Conservation (phyloP, 768 basidiomycete species). For the Fomitopsis pulvina region DNA sequence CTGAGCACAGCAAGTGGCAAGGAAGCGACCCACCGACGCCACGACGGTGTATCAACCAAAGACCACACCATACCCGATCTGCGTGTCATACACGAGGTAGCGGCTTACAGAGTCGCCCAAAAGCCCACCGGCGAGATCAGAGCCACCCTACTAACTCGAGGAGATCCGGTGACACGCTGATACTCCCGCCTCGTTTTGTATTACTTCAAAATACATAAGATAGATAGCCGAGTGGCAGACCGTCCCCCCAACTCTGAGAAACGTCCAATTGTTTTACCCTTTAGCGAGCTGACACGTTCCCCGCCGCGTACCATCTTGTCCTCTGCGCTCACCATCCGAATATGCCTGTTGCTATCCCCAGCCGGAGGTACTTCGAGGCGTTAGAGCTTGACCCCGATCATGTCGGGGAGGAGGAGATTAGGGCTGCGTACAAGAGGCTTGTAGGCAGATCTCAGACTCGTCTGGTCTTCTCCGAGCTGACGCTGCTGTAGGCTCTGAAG, state of each 20-base stretch:
- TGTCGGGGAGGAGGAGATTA: constrained; percentile 47
- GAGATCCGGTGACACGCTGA: constrained; percentile 3
- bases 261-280: background rate
- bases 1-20: background rate
- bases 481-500: constrained; percentile 41
- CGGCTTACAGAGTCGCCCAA: background rate
- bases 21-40: background rate
- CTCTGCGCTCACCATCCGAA: constrained; percentile 6
- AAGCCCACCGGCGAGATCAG: background rate
- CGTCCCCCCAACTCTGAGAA: background rate
- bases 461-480: constrained; percentile 18
- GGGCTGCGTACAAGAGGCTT: constrained; percentile 55
- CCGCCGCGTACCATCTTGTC: background rate
- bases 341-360: constrained; percentile 17
- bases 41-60: background rate
- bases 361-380: constrained; percentile 29
- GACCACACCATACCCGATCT: background rate
- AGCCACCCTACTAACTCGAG: background rate
- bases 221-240: constrained; percentile 1
- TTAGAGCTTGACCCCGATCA: constrained; percentile 38
- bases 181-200: constrained; percentile 6
- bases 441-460: constrained; percentile 29
- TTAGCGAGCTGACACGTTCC: background rate
- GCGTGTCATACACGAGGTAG: constrained; percentile 4
- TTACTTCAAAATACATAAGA: constrained; percentile 5